Evolutionary conservation across 2,329 filamentous ascomycete species (phyloP).

Genomic region (Sporothrix pseudoabietina): DNA sequence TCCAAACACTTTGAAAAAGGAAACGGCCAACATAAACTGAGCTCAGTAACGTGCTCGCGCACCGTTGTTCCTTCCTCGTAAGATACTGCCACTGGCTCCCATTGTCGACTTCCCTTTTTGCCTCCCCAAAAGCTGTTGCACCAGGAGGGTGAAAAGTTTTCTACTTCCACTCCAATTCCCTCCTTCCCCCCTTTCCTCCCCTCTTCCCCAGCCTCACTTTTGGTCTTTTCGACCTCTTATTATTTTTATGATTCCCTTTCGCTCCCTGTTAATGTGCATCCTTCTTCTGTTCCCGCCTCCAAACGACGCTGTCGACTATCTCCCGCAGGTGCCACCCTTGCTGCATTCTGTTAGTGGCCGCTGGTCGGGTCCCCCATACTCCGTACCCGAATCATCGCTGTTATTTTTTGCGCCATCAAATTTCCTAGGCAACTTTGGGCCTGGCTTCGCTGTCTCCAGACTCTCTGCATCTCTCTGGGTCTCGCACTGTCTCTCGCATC

Average conservation of each 20-base stretch:
- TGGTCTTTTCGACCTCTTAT: not conserved
- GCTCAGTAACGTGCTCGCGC: not conserved
- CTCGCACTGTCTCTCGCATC: not conserved
- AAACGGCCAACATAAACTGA: not conserved
- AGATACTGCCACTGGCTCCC: not conserved
- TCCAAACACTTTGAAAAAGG: not conserved
- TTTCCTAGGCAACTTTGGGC: constrained; percentile 10
- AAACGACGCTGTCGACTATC: constrained; percentile 19
- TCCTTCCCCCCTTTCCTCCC: not conserved
- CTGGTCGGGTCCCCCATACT: constrained; percentile 17
- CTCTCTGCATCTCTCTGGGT: no score
- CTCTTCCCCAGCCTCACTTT: not conserved
- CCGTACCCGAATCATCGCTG: constrained; percentile 19
- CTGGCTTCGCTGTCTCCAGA: not conserved
- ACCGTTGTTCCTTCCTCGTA: constrained; percentile 5
- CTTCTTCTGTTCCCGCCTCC: not conserved
- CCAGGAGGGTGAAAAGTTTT: not conserved
- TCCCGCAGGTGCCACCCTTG: constrained; percentile 23
- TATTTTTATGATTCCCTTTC: not conserved
- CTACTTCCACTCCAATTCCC: not conserved
- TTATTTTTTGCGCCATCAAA: constrained; percentile 20
- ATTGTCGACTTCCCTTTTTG: constrained; percentile 12
- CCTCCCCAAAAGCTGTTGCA: not conserved
- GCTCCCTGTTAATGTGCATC: not conserved
- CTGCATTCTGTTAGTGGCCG: constrained; percentile 27